Evolutionary conservation across 73 alveolate species (phyloP).

Genomic region (Chromera velia): DNA sequence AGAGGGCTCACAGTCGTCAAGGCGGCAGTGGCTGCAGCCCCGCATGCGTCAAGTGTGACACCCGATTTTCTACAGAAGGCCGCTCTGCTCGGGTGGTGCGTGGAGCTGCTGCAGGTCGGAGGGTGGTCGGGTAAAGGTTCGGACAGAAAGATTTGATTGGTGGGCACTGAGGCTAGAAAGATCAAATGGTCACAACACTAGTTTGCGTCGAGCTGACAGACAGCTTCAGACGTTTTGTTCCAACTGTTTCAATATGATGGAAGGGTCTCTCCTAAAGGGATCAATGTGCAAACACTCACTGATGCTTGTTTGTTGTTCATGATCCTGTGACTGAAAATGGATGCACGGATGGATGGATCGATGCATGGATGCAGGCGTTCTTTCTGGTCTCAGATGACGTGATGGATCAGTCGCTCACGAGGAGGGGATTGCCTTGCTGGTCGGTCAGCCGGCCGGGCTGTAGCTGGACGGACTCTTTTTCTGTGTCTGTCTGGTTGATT

Average conservation of each 20-base stretch:
- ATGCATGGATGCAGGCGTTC: not conserved
- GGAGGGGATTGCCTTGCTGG: conserved; percentile 38
- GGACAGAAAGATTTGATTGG: too few relatives aligned
- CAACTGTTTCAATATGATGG: too few relatives aligned
- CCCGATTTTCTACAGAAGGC: not conserved
- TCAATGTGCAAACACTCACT: too few relatives aligned
- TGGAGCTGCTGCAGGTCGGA: conserved; percentile 38
- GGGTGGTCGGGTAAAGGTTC: too few relatives aligned
- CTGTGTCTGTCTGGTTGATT: not conserved
- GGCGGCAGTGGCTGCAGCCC: too few relatives aligned
- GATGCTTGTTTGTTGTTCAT: not conserved
- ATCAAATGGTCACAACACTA: too few relatives aligned
- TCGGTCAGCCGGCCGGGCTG: not conserved
- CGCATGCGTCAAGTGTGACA: too few relatives aligned
- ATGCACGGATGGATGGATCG: too few relatives aligned
- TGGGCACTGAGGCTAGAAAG: too few relatives aligned
- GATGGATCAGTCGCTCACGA: conserved; percentile 27
- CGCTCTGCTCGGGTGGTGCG: conserved; percentile 44
- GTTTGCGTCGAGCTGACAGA: too few relatives aligned
- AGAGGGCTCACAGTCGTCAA: conserved; percentile 26
- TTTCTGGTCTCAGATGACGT: conserved; percentile 25
- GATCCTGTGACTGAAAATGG: not conserved
- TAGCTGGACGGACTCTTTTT: not conserved
- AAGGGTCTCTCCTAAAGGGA: too few relatives aligned
- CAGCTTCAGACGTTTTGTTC: too few relatives aligned